Base-by-base conservation (phyloP, 2,329 filamentous ascomycete species). In the Trichoderma endophyticum region DNA sequence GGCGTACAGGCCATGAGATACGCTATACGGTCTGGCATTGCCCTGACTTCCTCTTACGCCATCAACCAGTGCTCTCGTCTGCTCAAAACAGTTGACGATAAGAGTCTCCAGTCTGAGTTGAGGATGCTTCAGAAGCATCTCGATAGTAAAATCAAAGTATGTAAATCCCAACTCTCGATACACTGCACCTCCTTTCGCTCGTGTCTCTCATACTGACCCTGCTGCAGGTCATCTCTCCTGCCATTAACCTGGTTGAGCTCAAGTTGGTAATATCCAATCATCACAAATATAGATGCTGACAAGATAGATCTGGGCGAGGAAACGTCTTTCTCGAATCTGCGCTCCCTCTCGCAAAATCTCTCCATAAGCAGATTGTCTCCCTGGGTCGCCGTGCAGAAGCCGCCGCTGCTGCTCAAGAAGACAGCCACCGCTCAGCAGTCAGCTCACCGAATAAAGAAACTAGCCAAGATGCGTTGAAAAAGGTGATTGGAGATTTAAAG, bases 201-300 rank as follows among this genome's bases (percentile, higher is more conserved):
- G 6, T 11, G n/a, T 34, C 11, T 11, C 21, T 54, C 9, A 28
- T n/a, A 14, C 28, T 62, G 11, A 57, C 12, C 24, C 74, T n/a
- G 30, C 2, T n/a, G 21, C 14, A 93, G 90, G 93, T 97, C 75
- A 91, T 98, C 60, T 94, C 94, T 12, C 95, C 95, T 1, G 93
- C 94, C 11, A 95, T 97, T 77, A 94, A 97, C 79, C 90, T 97
- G 85, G 94, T 97, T 77, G 93, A 97, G 80, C 87, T 98, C 77
- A 96, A 96, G 91, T 93, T 80, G 76, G 86, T 75, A 34, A 59
- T 28, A 60, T 65, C 71, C 71, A 69, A 26, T 67, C 4, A 24
- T 30, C 9, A 57, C 21, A 36, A 61, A 14, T 12, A 36, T 18
- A n/a, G 8, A 63, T 7, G 28, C 72, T 74, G 66, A 73, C 51